phyloP scores from a whole-genome alignment of 2,329 filamentous ascomycete genomes.

The Ramichloridium luteum region DNA sequence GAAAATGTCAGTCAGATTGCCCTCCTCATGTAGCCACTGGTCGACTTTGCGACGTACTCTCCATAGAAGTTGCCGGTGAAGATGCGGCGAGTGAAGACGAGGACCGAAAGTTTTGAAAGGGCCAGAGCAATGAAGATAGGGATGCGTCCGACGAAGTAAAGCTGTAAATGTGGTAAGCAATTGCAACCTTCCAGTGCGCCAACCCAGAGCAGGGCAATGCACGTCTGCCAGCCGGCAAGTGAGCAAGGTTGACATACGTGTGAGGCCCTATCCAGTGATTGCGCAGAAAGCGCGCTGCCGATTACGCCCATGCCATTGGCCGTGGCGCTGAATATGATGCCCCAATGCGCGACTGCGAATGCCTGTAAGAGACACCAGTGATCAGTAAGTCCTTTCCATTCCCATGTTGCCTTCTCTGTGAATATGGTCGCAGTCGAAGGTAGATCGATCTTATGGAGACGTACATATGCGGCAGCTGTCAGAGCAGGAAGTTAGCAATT shows the following conservation, averaged over 20 bases:
- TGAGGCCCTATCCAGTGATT: background rate
- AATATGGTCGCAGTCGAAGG: no score
- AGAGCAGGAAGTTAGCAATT: no score
- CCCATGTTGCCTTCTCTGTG: no score
- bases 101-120: constrained; percentile 14
- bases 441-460: no score
- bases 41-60: constrained; percentile 5
- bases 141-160: constrained; percentile 13
- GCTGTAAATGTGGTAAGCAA: constrained; percentile 7
- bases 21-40: no score
- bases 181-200: background rate
- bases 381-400: no score
- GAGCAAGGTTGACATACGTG: no score
- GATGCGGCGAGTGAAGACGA: constrained; percentile 15
- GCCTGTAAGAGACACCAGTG: background rate
- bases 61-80: constrained; percentile 13
- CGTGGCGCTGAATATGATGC: constrained; percentile 2
- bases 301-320: background rate
- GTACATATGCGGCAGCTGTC: no score
- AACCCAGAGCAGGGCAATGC: no score
- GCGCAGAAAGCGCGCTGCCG: background rate
- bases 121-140: constrained; percentile 12
- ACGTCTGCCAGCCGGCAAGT: no score
- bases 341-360: constrained; percentile 2
- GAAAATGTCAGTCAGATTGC: no score